Evolutionary conservation across 2,329 filamentous ascomycete species (phyloP), one percentile per base, ranked within the genome.

Genomic region (Paecilomyces variotii): DNA sequence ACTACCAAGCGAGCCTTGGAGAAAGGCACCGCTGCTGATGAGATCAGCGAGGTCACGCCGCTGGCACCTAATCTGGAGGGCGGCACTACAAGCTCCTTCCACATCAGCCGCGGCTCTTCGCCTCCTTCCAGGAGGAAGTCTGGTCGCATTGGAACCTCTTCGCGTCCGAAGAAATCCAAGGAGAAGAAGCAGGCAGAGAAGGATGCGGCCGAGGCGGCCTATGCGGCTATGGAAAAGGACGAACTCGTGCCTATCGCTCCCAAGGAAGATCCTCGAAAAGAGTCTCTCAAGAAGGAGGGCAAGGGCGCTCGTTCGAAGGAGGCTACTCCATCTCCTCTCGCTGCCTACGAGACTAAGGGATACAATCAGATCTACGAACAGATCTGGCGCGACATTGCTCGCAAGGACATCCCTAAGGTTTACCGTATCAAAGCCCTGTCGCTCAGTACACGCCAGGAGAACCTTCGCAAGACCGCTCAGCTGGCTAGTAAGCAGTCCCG

Each of bases 361-460:
- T 99, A 95, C 78, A 91, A 95, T 69, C 92, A 96, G 73, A 93
- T 99, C 59, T 97, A 97, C 73, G 92, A 96, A 68, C 91, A 97
- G 73, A 97, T 97, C 64, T 95, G 91, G 87, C 89, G 93, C 63
- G 94, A 99, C 69, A 86, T 99, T 67, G 90, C 93, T 2, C 87
- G 91, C 61, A 96, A 96, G 72, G 91, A 96, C 72, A 89, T 97
- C 61, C 90, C 89, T 68, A 97, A 97, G 78, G 90, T 96, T 0
- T 91, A 86, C 72, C 90, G 94, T 65, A 83, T 97, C 71, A 95
- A 95, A 58, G 85, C 87, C 58, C 88, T 91, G 65, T 97, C 93
- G 0, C 86, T 93, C 59, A 84, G 87, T 7, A 95, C 88, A 39
- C 95, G 95, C 71, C 85, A 89, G 56, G 95, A 93, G n/a, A 99